Conservation (phyloP, 169 alveolate species). For the Condylostoma magnum region DNA sequence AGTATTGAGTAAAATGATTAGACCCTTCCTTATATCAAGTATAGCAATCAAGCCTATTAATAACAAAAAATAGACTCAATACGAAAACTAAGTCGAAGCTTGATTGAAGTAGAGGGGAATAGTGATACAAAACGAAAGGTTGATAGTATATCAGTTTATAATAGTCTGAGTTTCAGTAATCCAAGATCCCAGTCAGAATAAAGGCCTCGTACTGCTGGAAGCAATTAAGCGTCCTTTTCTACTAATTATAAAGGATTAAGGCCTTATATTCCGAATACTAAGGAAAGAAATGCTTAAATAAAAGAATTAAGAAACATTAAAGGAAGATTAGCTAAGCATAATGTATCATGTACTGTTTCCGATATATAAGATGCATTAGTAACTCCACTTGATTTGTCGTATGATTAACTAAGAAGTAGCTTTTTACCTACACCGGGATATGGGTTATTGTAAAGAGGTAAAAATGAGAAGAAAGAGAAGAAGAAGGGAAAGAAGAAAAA, state of each 20-base stretch:
- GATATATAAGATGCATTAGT: not conserved
- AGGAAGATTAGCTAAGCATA: conserved; percentile 20
- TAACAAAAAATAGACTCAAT: not conserved
- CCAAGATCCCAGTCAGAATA: not conserved
- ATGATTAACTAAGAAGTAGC: not conserved
- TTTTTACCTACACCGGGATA: conserved; percentile 15
- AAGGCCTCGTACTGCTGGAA: conserved; percentile 27
- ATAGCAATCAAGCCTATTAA: not conserved
- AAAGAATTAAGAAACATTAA: conserved; percentile 19
- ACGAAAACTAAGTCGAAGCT: conserved; percentile 1
- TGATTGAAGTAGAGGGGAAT: conserved; percentile 11
- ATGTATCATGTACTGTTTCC: not conserved
- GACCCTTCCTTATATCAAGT: not conserved
- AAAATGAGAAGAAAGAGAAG: not conserved
- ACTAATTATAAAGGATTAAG: no score
- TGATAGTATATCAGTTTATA: not conserved
- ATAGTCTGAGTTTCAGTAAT: not conserved
- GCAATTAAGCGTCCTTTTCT: not conserved
- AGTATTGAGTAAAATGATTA: not conserved
- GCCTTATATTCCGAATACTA: not conserved
- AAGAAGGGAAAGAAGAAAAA: conserved; percentile 17
- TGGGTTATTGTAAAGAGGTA: not conserved
- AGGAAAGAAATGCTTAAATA: not conserved
- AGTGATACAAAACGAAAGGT: not conserved
- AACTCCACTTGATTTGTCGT: conserved; percentile 17